These are phyloP conservation scores for Dioszegia crocea DNA, from an alignment of 768 basidiomycete genomes.

Conservation along the genomic window DNA sequence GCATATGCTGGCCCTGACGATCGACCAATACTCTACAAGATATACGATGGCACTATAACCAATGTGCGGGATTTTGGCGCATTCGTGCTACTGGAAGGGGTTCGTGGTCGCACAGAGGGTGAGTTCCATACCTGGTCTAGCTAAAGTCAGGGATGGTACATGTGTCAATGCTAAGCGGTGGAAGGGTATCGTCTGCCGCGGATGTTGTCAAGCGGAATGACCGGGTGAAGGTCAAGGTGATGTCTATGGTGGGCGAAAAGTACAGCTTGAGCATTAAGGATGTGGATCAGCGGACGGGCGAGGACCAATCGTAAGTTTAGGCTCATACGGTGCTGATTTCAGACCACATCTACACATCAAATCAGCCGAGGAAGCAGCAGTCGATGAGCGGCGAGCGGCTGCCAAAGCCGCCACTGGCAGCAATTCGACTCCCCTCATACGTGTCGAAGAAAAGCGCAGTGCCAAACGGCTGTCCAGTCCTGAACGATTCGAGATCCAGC, in stretches of 20 bases:
- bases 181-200: slow-evolving; percentile 76
- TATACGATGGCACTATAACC: slow-evolving; percentile 80
- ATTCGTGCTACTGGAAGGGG: slow-evolving; percentile 83
- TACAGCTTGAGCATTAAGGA: slow-evolving; percentile 95
- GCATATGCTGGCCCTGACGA: slow-evolving; percentile 60
- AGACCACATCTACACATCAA: slow-evolving; percentile 85
- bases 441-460: slow-evolving; percentile 45
- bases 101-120: slow-evolving; percentile 85
- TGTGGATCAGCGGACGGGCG: slow-evolving; percentile 84
- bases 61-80: slow-evolving; percentile 93
- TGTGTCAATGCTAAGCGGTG: slow-evolving; percentile 79
- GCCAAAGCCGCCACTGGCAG: slow-evolving; percentile 67
- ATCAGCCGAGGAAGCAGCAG: slow-evolving; percentile 80
- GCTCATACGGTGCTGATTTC: not conserved
- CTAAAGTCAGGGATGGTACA: slow-evolving; percentile 81
- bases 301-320: slow-evolving; percentile 65
- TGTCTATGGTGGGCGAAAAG: slow-evolving; percentile 79
- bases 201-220: slow-evolving; percentile 84
- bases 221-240: slow-evolving; percentile 89
- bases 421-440: slow-evolving; percentile 72
- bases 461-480: slow-evolving; percentile 86
- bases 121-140: slow-evolving; percentile 20
- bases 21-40: slow-evolving; percentile 83
- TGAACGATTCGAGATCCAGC: slow-evolving; percentile 99
- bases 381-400: slow-evolving; percentile 66